Conservation (phyloP, 2,329 filamentous ascomycete genomes). For the Penicillium crustosum region DNA sequence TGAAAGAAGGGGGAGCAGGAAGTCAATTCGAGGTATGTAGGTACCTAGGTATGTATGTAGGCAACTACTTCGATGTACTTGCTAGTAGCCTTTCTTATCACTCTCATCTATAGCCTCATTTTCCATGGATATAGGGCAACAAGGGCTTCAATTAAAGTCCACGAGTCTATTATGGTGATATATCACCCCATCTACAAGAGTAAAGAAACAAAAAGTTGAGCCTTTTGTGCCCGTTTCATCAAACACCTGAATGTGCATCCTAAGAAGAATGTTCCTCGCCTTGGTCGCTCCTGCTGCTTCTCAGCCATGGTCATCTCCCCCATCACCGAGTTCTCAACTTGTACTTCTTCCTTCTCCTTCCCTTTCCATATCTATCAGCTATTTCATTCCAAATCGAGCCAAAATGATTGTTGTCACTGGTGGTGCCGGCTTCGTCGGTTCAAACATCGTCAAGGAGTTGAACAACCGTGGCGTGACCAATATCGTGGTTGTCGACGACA, state of each 20-base stretch:
- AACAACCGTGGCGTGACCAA: slow-evolving; percentile 4
- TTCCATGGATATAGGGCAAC: neutral
- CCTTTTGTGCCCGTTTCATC: neutral
- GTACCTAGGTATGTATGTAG: too few species aligned
- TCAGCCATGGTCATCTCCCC: neutral
- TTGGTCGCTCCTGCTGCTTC: neutral
- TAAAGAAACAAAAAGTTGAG: too few species aligned
- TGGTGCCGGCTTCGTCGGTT: slow-evolving; percentile 4
- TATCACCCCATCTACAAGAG: too few species aligned
- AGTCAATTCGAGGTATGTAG: neutral
- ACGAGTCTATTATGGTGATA: too few species aligned
- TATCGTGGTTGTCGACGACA: slow-evolving; percentile 2
- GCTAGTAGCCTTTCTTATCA: neutral
- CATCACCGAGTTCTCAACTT: neutral
- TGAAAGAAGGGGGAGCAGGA: neutral
- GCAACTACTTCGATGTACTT: neutral
- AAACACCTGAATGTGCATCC: neutral
- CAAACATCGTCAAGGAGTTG: slow-evolving; percentile 4
- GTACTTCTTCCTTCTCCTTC: neutral
- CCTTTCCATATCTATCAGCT: too few species aligned
- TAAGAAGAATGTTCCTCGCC: neutral
- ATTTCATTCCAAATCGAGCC: neutral
- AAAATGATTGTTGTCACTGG: slow-evolving; percentile 7
- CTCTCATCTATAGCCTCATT: neutral
- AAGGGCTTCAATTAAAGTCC: neutral